A percentile compares a stretch with the other conserved stretches of the same genome.
Evolutionary conservation across 257 asterid genomes (phyloP).

Genomic region (Fraxinus americana): DNA sequence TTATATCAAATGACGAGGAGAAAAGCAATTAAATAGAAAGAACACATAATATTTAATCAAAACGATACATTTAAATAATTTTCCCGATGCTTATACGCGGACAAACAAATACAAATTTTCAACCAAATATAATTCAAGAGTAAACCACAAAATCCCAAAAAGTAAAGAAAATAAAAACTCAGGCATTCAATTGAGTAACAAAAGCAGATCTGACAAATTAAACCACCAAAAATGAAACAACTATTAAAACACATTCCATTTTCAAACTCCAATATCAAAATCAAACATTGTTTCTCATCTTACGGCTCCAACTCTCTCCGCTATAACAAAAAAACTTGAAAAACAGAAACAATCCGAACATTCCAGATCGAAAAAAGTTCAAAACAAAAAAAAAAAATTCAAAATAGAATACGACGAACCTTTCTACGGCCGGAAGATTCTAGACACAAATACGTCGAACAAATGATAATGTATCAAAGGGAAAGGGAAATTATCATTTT

Average conservation of each 20-base stretch:
- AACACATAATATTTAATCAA: background rate
- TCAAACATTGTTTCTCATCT: too few species aligned
- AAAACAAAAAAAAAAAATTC: background rate
- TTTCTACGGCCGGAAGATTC: conserved; percentile 17
- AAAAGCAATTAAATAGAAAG: conserved; percentile 8
- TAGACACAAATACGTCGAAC: background rate
- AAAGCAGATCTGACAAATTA: conserved; percentile 45
- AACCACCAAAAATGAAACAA: conserved; percentile 13
- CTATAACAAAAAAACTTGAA: too few species aligned
- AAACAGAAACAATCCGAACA: conserved; percentile 5
- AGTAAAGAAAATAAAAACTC: conserved; percentile 14
- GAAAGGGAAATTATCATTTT: conserved; percentile 25
- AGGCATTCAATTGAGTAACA: conserved; percentile 18
- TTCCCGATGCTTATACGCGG: conserved; percentile 13
- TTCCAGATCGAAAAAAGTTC: conserved; percentile 34
- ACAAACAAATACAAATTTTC: conserved; percentile 21
- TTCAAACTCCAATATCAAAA: too few species aligned
- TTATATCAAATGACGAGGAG: background rate
- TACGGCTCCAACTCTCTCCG: too few species aligned
- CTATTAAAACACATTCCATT: too few species aligned
- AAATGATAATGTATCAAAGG: conserved; percentile 23
- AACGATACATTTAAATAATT: background rate
- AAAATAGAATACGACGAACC: conserved; percentile 20
- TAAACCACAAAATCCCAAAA: background rate
- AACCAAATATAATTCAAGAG: conserved; percentile 4